Evolutionary conservation across 192 early-diverging fungal species (phyloP), one percentile per base, ranked within the genome.

Genomic region (Cladochytrium replicatum): DNA sequence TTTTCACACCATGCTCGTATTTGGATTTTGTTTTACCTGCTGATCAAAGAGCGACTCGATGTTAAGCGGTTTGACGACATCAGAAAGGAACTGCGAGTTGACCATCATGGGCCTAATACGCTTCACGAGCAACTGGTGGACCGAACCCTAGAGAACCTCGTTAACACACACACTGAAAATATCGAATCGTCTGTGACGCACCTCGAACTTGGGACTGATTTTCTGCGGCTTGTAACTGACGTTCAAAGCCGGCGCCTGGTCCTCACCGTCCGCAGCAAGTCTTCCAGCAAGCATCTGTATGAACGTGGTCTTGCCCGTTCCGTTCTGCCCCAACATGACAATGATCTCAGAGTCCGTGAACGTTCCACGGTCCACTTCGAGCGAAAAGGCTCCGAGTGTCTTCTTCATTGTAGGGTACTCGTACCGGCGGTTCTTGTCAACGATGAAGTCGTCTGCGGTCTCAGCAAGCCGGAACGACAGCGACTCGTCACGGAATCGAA

Each of bases 261-360:
- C 75, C 23, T 87, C 82, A 39, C 72, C 70, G 61, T 97, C 92
- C 9, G 94, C 70, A 56, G 67, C 58, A 40, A 92, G 57, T 24
- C 60, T 43, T 64, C 94, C 92, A 41, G 94, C 92, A 46, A 97
- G 75, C 68, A 97, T 75, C 42, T 77, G 79, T 55, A 97, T 95
- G 61, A 97, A 91, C 13, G 94, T 97, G 13, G 94, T 95, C 79
- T 95, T 95, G 57, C 90, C 89, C 4, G 89, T 95, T 51, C 93
- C 94, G 78, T 97, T 97, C 69, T 97, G 86, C 58, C 94, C 94
- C 61, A 97, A 71, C 85, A 97, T 89, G 57, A 97, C 92, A 62
- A 97, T 70, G 52, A 95, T 93, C 71, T 97, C 91, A 28, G 92
- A 94, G 68, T 97, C 94, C 24, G 85, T 90, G 69, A 95, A 97